A percentile compares a stretch with the other conserved stretches of the same genome.
Conservation (phyloP, 169 alveolate species). For the Besnoitia besnoiti region DNA sequence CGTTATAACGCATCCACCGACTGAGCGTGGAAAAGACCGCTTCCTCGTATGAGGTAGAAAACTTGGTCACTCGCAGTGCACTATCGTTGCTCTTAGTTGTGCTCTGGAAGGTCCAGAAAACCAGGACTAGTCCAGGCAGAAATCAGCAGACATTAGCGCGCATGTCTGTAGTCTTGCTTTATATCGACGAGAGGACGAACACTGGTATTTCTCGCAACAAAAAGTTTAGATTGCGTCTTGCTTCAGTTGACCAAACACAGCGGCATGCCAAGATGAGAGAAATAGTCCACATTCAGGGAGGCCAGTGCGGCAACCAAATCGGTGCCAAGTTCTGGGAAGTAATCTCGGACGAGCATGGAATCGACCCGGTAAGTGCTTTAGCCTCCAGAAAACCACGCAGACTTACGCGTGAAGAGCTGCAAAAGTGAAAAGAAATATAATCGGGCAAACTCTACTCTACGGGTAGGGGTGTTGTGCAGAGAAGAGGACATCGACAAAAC, state of each 20-base stretch:
- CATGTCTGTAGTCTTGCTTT: background rate
- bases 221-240: background rate
- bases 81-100: background rate
- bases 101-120: background rate
- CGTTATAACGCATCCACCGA: background rate
- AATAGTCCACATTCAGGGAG: slow-evolving; percentile 98
- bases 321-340: slow-evolving; percentile 99
- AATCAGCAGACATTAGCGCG: background rate
- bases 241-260: slow-evolving; percentile 47
- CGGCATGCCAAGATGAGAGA: slow-evolving; percentile 92
- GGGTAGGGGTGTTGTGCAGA: slow-evolving; percentile 9
- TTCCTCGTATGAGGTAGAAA: background rate
- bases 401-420: no score
- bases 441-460: slow-evolving; percentile 49
- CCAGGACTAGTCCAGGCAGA: background rate
- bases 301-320: slow-evolving; percentile 99
- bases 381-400: background rate
- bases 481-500: slow-evolving; percentile 58
- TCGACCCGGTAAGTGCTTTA: slow-evolving; percentile 90
- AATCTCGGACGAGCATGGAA: slow-evolving; percentile 99
- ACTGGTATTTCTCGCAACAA: background rate
- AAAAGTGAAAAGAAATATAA: no score
- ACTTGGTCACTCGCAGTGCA: background rate
- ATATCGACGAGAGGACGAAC: background rate
- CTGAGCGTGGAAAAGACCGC: background rate